Evolutionary conservation across 2,329 filamentous ascomycete genomes (phyloP), one percentile per base, ranked within the genome.

Genomic region (Hypoxylon rubiginosum): DNA sequence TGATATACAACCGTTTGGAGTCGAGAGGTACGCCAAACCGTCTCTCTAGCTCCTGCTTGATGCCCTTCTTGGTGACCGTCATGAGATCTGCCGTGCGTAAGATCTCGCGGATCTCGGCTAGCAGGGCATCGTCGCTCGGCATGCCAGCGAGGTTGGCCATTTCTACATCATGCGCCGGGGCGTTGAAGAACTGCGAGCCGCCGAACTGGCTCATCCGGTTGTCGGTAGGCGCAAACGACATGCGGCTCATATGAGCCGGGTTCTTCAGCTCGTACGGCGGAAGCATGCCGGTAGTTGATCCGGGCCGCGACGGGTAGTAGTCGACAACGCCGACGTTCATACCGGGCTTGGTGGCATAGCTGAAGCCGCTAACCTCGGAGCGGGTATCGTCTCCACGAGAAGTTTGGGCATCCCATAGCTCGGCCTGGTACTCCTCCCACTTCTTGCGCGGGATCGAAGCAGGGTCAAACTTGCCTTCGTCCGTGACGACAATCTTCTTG

Each of bases 341-440:
- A 55, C 87, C 88, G 62, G 87, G 91, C 82, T 97, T 97, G 68
- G 96, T 99, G 59, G 90, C 95, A 77, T 98, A 99, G 59, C 92
- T 97, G 82, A 93, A 92, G 62, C 95, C 95, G n/a, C 94, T 97
- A 56, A 95, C 82, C 79, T 97, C 95, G 9, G 94, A 97, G 65
- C 87, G 90, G 24, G 90, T 83, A 77, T 99, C 96, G 70, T 90
- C 88, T 74, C 91, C 88, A 74, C 91, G 91, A n/a, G 92, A 84
- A 6, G 88, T 97, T 81, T 97, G 93, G 0, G 92, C 91, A 77
- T 99, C 96, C 96, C 95, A 99, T 48, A 99, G 89, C 85, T 98
- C 96, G 68, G 92, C 92, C 80, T 99, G 96, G 79, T 98, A 99
- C 75, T 99, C 96, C 79, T 99, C 96, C 96, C 96, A 99, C 85